Evolutionary conservation across 352 stramenopile genomes (phyloP).

Genomic region (Pythium graminicola): DNA sequence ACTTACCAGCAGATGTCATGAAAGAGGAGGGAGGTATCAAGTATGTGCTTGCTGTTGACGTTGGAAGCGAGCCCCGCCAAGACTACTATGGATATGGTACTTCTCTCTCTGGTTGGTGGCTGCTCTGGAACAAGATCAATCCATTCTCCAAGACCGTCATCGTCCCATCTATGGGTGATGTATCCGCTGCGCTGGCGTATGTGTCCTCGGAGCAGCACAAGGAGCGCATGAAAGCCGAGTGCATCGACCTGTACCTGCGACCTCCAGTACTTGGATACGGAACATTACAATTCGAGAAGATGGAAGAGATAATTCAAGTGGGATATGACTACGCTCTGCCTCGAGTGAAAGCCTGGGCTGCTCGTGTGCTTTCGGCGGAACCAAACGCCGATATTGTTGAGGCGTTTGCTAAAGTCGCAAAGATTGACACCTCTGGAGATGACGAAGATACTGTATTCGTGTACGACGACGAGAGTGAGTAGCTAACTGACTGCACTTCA

Average conservation of each 20-base stretch:
- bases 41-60: slow-evolving; percentile 87
- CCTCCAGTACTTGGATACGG: slow-evolving; percentile 86
- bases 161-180: slow-evolving; percentile 90
- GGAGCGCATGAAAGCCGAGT: slow-evolving; percentile 74
- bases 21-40: slow-evolving; percentile 84
- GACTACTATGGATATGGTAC: slow-evolving; percentile 80
- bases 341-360: slow-evolving; percentile 52
- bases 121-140: slow-evolving; percentile 89
- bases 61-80: slow-evolving; percentile 70
- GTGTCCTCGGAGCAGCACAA: slow-evolving; percentile 89
- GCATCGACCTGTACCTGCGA: slow-evolving; percentile 84
- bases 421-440: slow-evolving; percentile 6
- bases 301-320: slow-evolving; percentile 85
- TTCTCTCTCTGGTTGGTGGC: slow-evolving; percentile 83
- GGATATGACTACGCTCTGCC: slow-evolving; percentile 80
- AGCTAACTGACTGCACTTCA: not conserved
- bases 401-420: slow-evolving; percentile 11
- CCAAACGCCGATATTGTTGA: slow-evolving; percentile 58
- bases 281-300: slow-evolving; percentile 91
- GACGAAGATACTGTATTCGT: slow-evolving; percentile 1
- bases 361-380: slow-evolving; percentile 43
- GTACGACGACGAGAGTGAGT: slow-evolving; percentile 7
- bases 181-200: slow-evolving; percentile 83
- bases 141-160: slow-evolving; percentile 82
- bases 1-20: slow-evolving; percentile 90